Base-by-base conservation (phyloP, 2,329 filamentous ascomycete genomes). In the Stagonosporopsis chrysanthemi region DNA sequence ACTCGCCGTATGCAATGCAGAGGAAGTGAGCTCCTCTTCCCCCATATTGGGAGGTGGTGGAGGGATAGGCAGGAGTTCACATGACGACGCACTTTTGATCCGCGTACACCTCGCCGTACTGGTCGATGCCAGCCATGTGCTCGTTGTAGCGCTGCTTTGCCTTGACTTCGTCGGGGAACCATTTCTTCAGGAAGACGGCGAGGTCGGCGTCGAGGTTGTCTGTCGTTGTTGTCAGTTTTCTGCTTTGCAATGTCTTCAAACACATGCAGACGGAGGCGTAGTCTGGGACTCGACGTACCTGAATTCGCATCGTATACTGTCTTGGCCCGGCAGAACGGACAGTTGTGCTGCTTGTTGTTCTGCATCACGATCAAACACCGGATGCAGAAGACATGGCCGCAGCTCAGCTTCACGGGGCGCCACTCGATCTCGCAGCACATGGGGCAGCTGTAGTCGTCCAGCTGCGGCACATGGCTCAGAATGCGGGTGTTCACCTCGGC, bases 361-460 rank as follows among this genome's bases (percentile, higher is more conserved):
- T 95, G 91, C 78, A 96, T 86, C 66, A 90, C 87, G 61, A 96
- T 87, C 45, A 94, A 82, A 71, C 92, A 96, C 2, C 90, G 83
- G 54, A 95, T 94, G 78, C 92, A 96, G 70, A 94, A 93, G 14
- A 93, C 79, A 64, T 95, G 91, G 26, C 83, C 79, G 74, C 92
- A 96, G 14, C 84, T 82, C 31, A 96, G 81, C 23, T 88, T 85
- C n/a, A 96, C 86, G 0, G 92, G 92, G 65, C 90, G 86, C 81
- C 90, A 95, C n/a, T 89, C 86, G 56, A 96, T 86, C 40, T 84
- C 85, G 66, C 89, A 88, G 77, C 92, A 95, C 58, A 95, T 86
- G 1, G 91, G 91, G 67, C 91, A 96, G 8, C 88, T 81, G 76
- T 92, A 94, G 76, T 96, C 92, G 69, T 92, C 88, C n/a, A 95